phyloP scores from a whole-genome alignment of 192 early-diverging fungal species.

The Coemansia reversa region DNA sequence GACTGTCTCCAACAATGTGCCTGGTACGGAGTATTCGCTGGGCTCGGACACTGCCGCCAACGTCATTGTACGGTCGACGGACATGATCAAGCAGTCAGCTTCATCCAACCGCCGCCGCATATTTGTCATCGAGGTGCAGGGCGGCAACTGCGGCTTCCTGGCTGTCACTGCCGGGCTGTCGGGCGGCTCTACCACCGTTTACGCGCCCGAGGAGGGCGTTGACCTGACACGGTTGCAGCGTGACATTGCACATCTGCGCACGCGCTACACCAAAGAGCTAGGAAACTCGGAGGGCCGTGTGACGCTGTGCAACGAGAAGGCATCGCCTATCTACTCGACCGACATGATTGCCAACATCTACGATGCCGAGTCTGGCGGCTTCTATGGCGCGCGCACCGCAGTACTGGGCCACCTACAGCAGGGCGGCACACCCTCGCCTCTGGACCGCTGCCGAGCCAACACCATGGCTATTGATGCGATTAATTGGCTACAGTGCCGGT shows the following conservation, averaged over 20 bases:
- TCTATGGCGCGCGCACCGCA: conserved; percentile 88
- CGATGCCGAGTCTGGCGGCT: conserved; percentile 78
- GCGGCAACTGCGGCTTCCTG: conserved; percentile 92
- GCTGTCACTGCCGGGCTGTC: conserved; percentile 81
- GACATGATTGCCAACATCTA: conserved; percentile 83
- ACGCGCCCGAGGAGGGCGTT: conserved; percentile 93
- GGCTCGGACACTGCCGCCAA: conserved; percentile 95
- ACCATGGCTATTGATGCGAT: conserved; percentile 78
- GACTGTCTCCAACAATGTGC: conserved; percentile 97
- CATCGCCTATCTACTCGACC: conserved; percentile 83
- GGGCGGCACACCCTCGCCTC: conserved; percentile 87
- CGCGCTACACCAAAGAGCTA: conserved; percentile 77
- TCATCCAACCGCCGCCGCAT: conserved; percentile 87
- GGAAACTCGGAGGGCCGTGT: conserved; percentile 81
- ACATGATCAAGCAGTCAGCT: conserved; percentile 91
- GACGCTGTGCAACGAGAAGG: conserved; percentile 77
- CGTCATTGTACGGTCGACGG: conserved; percentile 86
- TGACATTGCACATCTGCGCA: conserved; percentile 78
- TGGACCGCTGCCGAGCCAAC: conserved; percentile 94
- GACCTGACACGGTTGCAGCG: conserved; percentile 74
- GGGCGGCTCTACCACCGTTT: conserved; percentile 84
- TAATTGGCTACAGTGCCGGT: conserved; percentile 77
- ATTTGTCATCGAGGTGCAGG: conserved; percentile 96
- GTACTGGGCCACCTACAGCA: conserved; percentile 96
- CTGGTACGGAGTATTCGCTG: conserved; percentile 92